Percentiles rank a stretch among this genome's conserved stretches.
Conservation (phyloP, 2,329 filamentous ascomycete species). For the Leptographium galeiforme region DNA sequence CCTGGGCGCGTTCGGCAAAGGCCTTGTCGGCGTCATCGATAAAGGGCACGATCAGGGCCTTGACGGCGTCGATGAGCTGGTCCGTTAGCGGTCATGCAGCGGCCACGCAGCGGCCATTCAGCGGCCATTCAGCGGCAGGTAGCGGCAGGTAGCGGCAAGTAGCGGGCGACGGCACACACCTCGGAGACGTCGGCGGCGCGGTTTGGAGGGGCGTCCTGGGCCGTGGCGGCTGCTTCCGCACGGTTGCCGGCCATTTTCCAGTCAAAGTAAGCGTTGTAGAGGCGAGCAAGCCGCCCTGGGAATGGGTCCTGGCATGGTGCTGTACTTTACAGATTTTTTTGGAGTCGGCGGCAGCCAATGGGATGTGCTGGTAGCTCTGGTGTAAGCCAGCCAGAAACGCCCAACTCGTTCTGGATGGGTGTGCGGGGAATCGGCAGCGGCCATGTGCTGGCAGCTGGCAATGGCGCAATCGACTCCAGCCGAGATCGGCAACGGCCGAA, state of each 20-base stretch:
- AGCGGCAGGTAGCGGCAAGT: background rate
- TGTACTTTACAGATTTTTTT: background rate
- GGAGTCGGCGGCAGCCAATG: background rate
- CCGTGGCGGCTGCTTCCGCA: background rate
- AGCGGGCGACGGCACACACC: constrained; percentile 11
- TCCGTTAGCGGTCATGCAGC: background rate
- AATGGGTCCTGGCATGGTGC: too few relatives aligned
- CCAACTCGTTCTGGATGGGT: background rate
- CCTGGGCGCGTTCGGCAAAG: constrained; percentile 35
- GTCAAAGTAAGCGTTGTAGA: too few relatives aligned
- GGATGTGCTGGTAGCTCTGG: background rate
- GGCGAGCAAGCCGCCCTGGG: too few relatives aligned
- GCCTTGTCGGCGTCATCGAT: constrained; percentile 57
- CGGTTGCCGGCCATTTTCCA: background rate
- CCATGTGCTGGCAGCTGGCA: background rate
- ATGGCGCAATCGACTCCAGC: too few relatives aligned
- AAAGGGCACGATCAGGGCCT: constrained; percentile 56
- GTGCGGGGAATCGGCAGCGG: background rate
- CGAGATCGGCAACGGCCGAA: too few relatives aligned
- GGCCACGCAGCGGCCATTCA: background rate
- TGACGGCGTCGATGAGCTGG: constrained; percentile 55
- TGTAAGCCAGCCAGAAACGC: background rate
- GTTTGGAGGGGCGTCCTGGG: constrained; percentile 3
- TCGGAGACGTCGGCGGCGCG: constrained; percentile 19
- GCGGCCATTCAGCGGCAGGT: background rate